A percentile compares a stretch with the other conserved stretches of the same genome.
Conservation (phyloP, 2,329 filamentous ascomycete species). For the Penicillium sp. region DNA sequence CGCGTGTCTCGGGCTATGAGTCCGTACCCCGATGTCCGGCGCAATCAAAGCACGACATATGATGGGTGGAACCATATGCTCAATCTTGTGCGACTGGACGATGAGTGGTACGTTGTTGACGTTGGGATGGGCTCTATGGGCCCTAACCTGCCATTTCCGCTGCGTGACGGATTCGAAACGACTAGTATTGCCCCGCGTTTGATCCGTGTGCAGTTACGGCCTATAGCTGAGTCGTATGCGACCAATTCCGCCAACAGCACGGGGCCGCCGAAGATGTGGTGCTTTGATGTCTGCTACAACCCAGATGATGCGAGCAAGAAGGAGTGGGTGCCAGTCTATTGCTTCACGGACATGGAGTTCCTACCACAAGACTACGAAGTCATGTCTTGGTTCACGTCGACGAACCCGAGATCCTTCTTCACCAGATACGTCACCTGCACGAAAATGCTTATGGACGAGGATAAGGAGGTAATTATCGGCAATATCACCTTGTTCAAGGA, state of each 20-base stretch:
- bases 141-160: slow-evolving; percentile 28
- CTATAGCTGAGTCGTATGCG: slow-evolving; percentile 12
- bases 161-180: slow-evolving; percentile 18
- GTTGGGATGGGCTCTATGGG: slow-evolving; percentile 33
- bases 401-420: slow-evolving; percentile 18
- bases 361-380: slow-evolving; percentile 59
- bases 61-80: slow-evolving; percentile 54
- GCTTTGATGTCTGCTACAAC: slow-evolving; percentile 59
- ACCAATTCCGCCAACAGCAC: slow-evolving; percentile 14
- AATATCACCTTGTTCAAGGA: slow-evolving; percentile 21
- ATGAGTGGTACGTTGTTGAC: slow-evolving; percentile 40
- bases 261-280: slow-evolving; percentile 52
- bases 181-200: slow-evolving; percentile 30
- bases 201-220: slow-evolving; percentile 15
- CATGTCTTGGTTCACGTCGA: slow-evolving; percentile 37
- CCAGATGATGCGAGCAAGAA: slow-evolving; percentile 31
- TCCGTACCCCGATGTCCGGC: slow-evolving; percentile 14
- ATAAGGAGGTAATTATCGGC: slow-evolving; percentile 15
- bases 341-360: slow-evolving; percentile 65
- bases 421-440: slow-evolving; percentile 15
- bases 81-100: slow-evolving; percentile 57
- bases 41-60: slow-evolving; percentile 3
- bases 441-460: slow-evolving; percentile 20
- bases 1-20: slow-evolving; percentile 11
- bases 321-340: slow-evolving; percentile 61